These are phyloP conservation scores for Ustilago curta DNA, from an alignment of 1,284 basidiomycete genomes.

Conservation along the genomic window DNA sequence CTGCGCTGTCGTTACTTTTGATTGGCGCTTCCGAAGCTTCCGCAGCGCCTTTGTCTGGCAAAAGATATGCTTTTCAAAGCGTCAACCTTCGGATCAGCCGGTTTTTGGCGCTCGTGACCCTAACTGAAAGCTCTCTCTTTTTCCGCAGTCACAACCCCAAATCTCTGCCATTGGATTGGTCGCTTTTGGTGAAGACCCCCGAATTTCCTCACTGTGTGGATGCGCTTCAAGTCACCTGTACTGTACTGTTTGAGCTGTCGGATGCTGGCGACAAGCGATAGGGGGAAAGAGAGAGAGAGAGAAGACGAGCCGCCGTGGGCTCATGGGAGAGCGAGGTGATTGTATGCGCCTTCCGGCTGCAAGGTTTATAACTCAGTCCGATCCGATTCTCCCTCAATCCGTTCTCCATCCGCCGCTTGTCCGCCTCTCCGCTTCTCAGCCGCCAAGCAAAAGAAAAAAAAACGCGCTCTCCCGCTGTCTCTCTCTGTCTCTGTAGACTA, in stretches of 20 bases:
- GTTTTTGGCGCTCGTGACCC: not conserved
- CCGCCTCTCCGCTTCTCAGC: too few species aligned
- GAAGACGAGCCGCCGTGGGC: not conserved
- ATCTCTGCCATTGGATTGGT: not conserved
- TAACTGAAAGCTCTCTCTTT: not conserved
- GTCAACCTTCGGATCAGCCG: constrained; percentile 3
- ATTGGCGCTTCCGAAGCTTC: constrained; percentile 1
- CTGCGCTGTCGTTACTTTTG: too few species aligned
- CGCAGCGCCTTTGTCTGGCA: not conserved
- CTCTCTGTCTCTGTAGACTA: not conserved
- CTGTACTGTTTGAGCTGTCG: not conserved
- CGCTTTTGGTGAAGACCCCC: not conserved
- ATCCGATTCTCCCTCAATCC: constrained; percentile 1
- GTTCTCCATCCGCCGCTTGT: constrained; percentile 5
- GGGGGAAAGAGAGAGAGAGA: not conserved
- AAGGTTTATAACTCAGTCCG: constrained; percentile 24
- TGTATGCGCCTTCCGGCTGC: constrained; percentile 23
- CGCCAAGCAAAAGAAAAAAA: not conserved
- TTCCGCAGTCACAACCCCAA: not conserved
- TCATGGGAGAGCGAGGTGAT: constrained; percentile 3
- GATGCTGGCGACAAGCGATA: not conserved
- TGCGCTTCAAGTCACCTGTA: not conserved
- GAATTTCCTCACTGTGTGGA: not conserved
- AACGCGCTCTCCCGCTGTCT: constrained; percentile 3
- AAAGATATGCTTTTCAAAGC: not conserved